A percentile compares a stretch with the other conserved stretches of the same genome.
Conservation (phyloP, 352 stramenopile genomes). For the Globisporangium parvum region DNA sequence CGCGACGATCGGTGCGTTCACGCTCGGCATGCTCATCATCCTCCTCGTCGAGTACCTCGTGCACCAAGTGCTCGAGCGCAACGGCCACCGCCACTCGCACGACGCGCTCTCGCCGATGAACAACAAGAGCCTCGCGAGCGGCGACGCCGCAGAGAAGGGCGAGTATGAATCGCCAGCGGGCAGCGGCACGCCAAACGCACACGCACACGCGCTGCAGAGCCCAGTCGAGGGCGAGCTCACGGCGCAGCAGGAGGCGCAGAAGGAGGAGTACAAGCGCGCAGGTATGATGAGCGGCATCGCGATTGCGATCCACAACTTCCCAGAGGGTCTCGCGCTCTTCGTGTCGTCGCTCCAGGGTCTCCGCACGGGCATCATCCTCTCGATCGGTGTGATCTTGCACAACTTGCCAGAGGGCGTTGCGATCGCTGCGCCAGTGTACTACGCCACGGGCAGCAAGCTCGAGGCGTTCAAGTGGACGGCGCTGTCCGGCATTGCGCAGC, state of each 20-base stretch:
- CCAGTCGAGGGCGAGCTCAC: not conserved
- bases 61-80: slow-evolving; percentile 37
- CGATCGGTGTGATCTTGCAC: slow-evolving; percentile 93
- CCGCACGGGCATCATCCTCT: slow-evolving; percentile 82
- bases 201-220: not conserved
- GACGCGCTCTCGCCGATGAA: slow-evolving; percentile 16
- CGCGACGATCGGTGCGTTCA: slow-evolving; percentile 46
- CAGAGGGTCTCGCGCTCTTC: slow-evolving; percentile 94
- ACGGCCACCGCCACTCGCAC: slow-evolving; percentile 25
- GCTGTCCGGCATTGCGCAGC: slow-evolving; percentile 85
- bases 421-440: slow-evolving; percentile 94
- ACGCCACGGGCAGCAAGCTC: slow-evolving; percentile 88
- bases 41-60: slow-evolving; percentile 60
- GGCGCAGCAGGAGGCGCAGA: slow-evolving; percentile 7
- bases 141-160: too few species aligned
- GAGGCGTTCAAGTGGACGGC: slow-evolving; percentile 91
- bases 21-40: slow-evolving; percentile 56
- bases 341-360: slow-evolving; percentile 88
- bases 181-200: too few species aligned
- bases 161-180: too few species aligned
- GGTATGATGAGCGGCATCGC: slow-evolving; percentile 89
- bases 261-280: slow-evolving; percentile 58
- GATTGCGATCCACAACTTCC: slow-evolving; percentile 97
- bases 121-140: slow-evolving; percentile 11
- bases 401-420: slow-evolving; percentile 95